phyloP scores from a whole-genome alignment of 495 filamentous ascomycete genomes.

The Barbatosphaeria neglecta region DNA sequence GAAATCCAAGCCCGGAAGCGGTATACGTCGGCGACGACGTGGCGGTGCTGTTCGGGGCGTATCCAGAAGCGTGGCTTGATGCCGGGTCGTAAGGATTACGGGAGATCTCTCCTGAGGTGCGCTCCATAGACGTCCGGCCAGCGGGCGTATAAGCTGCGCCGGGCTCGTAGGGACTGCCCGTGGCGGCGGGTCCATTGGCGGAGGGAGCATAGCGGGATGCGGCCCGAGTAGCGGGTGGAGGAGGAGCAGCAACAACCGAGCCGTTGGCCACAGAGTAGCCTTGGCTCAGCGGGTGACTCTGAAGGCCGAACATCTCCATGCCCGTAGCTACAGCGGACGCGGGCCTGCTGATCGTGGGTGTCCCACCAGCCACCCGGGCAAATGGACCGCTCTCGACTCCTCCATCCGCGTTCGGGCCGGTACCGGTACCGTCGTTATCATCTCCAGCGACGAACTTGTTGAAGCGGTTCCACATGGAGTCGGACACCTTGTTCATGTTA shows the following conservation, averaged over 20 bases:
- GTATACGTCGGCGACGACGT: conserved; percentile 15
- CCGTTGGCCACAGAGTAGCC: conserved; percentile 14
- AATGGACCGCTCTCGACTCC: conserved; percentile 65
- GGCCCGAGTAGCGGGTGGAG: conserved; percentile 25
- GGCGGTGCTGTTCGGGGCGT: conserved; percentile 16
- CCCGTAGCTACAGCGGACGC: conserved; percentile 67
- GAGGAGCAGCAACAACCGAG: conserved; percentile 5
- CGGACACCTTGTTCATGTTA: conserved; percentile 88
- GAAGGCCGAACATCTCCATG: conserved; percentile 50
- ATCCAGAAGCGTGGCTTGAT: conserved; percentile 16
- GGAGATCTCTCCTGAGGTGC: conserved; percentile 29
- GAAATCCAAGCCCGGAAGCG: conserved; percentile 1
- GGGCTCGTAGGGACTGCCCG: conserved; percentile 21
- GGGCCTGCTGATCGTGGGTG: conserved; percentile 71
- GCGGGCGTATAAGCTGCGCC: conserved; percentile 26
- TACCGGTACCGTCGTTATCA: conserved; percentile 52
- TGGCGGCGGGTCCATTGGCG: conserved; percentile 12
- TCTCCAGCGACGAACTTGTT: conserved; percentile 92
- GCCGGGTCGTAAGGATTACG: conserved; percentile 31
- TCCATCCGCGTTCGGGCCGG: conserved; percentile 43
- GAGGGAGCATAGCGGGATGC: conserved; percentile 56
- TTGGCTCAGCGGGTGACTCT: not conserved
- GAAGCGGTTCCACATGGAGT: conserved; percentile 77
- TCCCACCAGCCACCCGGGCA: conserved; percentile 61
- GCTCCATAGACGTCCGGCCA: conserved; percentile 28